Base-by-base conservation (phyloP, 768 basidiomycete genomes). In the Pleurotus citrinopileatus region DNA sequence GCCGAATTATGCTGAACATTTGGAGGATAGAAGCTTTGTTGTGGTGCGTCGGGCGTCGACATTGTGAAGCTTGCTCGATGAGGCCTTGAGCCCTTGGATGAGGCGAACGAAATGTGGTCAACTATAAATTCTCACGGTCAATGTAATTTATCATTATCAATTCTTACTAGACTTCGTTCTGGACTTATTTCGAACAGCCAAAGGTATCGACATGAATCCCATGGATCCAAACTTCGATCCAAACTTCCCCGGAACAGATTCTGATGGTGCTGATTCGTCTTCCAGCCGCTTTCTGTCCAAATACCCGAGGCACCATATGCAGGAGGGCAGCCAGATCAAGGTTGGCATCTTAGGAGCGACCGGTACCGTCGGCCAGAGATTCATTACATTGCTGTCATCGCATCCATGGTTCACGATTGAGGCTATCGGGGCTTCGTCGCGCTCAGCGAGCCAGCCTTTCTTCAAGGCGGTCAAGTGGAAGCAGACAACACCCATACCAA, bases 341-440 rank as follows among this genome's bases (percentile, higher is more conserved):
- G 89, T 95, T 55, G 92, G 91, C 56, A 74, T 95, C 43, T 76
- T 94, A 7, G 92, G 92, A 27, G 92, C 93, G 1, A 95, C 92
- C 0, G 93, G 96, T 54, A 97, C 93, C 43, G 96, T 98, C 45
- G 95, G 96, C 20, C 96, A 98, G 70, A 83, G 94, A 36, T 99
- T 98, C 70, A 89, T 98, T 69, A 79, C 84, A 46, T 84, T 98
- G 44, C 87, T 99, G 44, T 77, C 91, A 3, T 66, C 73, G 5
- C 97, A 99, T 66, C 94, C 96, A 0, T 98, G 88, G 84, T 98
- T 99, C 70, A 73, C 75, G 55, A 78, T 98, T 60, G 85, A 88
- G 67, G 86, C 83, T 0, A 81, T 99, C 37, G 96, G 95, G 36
- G 97, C 97, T 38, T 96, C 93, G 8, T 71, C 86, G 1, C 70